Conservation (phyloP, 2,329 filamentous ascomycete genomes). For the Xylaria sp. region DNA sequence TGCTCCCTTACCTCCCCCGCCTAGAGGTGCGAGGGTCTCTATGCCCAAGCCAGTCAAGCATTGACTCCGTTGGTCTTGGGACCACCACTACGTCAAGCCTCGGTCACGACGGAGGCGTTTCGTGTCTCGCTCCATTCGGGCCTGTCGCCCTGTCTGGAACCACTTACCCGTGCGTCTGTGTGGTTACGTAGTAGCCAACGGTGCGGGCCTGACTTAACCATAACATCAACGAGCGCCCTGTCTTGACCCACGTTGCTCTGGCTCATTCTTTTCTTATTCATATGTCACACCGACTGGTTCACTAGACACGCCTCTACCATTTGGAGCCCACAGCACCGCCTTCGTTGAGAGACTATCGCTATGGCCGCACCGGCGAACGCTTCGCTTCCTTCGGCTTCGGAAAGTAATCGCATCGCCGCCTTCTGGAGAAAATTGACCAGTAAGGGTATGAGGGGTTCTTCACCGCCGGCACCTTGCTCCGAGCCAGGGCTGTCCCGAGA, state of each 20-base stretch:
- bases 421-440: conserved; percentile 45
- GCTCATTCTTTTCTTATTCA: conserved; percentile 37
- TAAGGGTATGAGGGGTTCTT: conserved; percentile 41
- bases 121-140: conserved; percentile 11
- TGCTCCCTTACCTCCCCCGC: conserved; percentile 31
- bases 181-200: conserved; percentile 25
- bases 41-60: conserved; percentile 26
- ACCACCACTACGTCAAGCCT: conserved; percentile 40
- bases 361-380: conserved; percentile 48
- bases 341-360: conserved; percentile 39
- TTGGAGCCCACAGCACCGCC: conserved; percentile 38
- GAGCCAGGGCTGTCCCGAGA: conserved; percentile 44
- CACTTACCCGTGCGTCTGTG: conserved; percentile 30
- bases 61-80: conserved; percentile 38
- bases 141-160: conserved; percentile 23
- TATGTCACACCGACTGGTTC: conserved; percentile 40
- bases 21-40: conserved; percentile 27
- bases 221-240: conserved; percentile 34
- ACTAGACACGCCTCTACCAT: conserved; percentile 41
- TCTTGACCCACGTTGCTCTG: conserved; percentile 37
- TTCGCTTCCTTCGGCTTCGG: conserved; percentile 40
- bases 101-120: conserved; percentile 36
- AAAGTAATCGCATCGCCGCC: conserved; percentile 42
- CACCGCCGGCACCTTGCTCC: conserved; percentile 41
- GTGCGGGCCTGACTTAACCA: conserved; percentile 38